Evolutionary conservation across 2,329 filamentous ascomycete genomes (phyloP).

Genomic region (Fusarium sp.): DNA sequence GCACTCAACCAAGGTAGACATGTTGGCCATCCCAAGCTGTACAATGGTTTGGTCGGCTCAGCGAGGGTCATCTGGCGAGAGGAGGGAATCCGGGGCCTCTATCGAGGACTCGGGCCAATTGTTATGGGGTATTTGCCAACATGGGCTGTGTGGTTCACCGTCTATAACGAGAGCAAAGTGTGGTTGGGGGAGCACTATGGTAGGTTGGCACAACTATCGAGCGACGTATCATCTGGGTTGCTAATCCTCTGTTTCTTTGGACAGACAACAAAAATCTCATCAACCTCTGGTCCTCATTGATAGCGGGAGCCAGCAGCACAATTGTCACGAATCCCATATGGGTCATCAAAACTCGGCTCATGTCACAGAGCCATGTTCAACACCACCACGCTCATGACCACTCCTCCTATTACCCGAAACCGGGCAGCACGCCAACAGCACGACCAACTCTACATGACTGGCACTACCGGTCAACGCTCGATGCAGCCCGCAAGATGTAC

Average conservation of each 20-base stretch:
- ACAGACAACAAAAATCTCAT: constrained; percentile 83
- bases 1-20: constrained; percentile 65
- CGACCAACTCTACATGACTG: constrained; percentile 79
- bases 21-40: constrained; percentile 73
- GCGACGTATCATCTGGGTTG: not conserved
- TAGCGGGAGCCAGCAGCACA: constrained; percentile 93
- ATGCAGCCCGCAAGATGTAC: constrained; percentile 98
- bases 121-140: constrained; percentile 96
- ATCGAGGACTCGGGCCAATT: constrained; percentile 94
- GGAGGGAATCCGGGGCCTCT: constrained; percentile 92
- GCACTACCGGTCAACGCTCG: constrained; percentile 91
- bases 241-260: constrained; percentile 25
- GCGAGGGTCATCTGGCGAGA: constrained; percentile 88
- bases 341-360: constrained; percentile 98
- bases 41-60: constrained; percentile 90
- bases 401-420: constrained; percentile 59
- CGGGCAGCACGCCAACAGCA: constrained; percentile 69
- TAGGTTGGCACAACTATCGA: constrained; percentile 53
- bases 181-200: constrained; percentile 78
- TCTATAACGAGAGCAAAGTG: constrained; percentile 92
- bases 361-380: constrained; percentile 84
- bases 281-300: constrained; percentile 90
- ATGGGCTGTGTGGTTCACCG: constrained; percentile 98
- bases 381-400: constrained; percentile 57
- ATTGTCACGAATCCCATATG: constrained; percentile 97